Conservation (phyloP, 2,329 filamentous ascomycete genomes). For the Fusarium sp. region DNA sequence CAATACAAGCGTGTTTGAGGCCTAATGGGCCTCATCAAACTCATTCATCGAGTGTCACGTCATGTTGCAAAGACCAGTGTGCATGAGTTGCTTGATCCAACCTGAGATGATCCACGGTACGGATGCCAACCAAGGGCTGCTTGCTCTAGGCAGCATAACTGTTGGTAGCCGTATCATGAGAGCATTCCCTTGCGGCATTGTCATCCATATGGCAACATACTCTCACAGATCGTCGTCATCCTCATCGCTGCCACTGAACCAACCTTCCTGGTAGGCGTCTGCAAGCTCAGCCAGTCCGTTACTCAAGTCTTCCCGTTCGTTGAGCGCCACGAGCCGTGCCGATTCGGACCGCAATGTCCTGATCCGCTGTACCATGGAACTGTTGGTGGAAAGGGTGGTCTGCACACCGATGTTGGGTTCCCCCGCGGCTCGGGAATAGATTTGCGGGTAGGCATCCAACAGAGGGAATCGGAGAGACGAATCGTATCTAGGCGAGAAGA, state of each 20-base stretch:
- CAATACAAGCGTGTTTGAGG: constrained; percentile 42
- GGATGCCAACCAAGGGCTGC: not conserved
- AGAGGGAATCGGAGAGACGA: constrained; percentile 72
- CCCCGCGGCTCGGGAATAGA: constrained; percentile 63
- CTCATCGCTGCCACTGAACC: constrained; percentile 77
- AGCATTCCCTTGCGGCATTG: not conserved
- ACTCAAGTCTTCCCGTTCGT: constrained; percentile 83
- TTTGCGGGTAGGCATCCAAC: constrained; percentile 81
- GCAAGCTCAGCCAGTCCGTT: constrained; percentile 83
- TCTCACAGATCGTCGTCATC: constrained; percentile 66
- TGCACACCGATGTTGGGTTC: constrained; percentile 52
- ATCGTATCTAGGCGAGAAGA: constrained; percentile 51
- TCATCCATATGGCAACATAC: not conserved
- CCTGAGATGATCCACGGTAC: not conserved
- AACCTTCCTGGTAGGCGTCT: constrained; percentile 88
- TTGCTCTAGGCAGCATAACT: not conserved
- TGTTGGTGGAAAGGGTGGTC: constrained; percentile 75
- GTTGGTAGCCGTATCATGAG: not conserved
- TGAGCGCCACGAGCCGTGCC: constrained; percentile 68
- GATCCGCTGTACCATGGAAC: constrained; percentile 73
- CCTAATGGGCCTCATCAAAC: constrained; percentile 18
- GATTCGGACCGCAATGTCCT: constrained; percentile 71
- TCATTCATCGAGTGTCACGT: not conserved
- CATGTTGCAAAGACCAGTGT: not conserved
- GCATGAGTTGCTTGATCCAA: not conserved